phyloP scores from a whole-genome alignment of 2,329 filamentous ascomycete genomes.

The Arthrobotrys iridis region DNA sequence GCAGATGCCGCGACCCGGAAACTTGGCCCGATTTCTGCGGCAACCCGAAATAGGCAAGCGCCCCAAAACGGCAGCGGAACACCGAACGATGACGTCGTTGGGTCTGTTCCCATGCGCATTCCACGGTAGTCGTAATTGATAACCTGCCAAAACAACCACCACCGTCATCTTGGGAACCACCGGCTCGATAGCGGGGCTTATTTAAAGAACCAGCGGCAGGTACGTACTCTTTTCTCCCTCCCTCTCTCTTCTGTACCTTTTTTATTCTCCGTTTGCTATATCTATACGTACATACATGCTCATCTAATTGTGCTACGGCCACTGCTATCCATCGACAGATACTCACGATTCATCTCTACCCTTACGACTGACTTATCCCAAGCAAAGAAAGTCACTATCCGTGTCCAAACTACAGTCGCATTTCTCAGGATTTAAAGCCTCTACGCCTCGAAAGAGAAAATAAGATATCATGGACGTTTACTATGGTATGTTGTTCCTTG shows the following conservation, averaged over 20 bases:
- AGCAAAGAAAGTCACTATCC: neutral
- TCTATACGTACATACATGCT: too few species aligned
- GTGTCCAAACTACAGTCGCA: neutral
- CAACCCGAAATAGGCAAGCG: constrained; percentile 33
- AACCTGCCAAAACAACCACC: neutral
- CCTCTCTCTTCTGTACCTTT: neutral
- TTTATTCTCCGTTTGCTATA: too few species aligned
- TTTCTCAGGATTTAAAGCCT: too few species aligned
- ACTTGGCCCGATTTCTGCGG: neutral
- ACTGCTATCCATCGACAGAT: too few species aligned
- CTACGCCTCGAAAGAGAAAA: neutral
- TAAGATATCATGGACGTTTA: constrained; percentile 32
- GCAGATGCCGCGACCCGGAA: neutral
- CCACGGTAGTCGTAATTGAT: too few species aligned
- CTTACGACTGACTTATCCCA: neutral
- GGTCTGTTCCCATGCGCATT: neutral
- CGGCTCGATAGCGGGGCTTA: neutral
- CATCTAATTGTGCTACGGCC: too few species aligned
- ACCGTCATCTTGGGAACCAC: constrained; percentile 7
- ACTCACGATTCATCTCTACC: too few species aligned
- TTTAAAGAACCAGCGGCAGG: neutral
- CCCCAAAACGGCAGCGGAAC: constrained; percentile 23
- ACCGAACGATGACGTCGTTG: constrained; percentile 41
- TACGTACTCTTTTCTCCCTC: neutral
- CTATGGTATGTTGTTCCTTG: constrained; percentile 16